Base-by-base conservation (phyloP, 2,329 filamentous ascomycete species). In the Xylaria hypoxylon region DNA sequence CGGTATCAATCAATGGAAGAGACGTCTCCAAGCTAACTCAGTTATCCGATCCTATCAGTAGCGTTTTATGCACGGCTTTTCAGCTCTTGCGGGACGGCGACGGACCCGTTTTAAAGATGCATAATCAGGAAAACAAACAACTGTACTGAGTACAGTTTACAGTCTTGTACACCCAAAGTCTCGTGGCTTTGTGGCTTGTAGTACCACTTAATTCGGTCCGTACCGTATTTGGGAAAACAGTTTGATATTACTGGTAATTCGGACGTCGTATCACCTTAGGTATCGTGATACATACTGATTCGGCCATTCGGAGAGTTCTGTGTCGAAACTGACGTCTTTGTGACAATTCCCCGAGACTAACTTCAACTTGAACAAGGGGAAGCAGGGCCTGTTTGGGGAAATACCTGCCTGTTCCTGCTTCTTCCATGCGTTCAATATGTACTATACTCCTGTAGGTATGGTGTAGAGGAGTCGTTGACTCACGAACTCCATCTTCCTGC, bases 391-490 rank as follows among this genome's bases (percentile, higher is more conserved):
- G 33, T 13, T 33, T 44, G 19, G 22, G 24, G 24, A 48, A 31
- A 44, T 47, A 44, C 24, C 48, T 57, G 35, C 28, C 42, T 57
- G 47, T 62, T 47, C 48, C 58, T 45, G 45, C 58, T 56, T 62
- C 51, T 56, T 52, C 31, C 35, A 45, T 57, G 26, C 51, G 58
- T 47, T 40, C 38, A n/a, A 31, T 26, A 44, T 44, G 19, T 42
- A 40, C 51, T 61, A 35, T 47, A 40, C 47, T 62, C n/a, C 10
- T 59, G 59, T 53, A 48, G 58, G 53, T 53, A 59, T 60, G 13
- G 48, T 48, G 50, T 26, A 62, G 11, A 52, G 60, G 51, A 48
- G 58, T 50, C 7, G 42, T 65, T 68, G 65, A 65, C 65, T 68
- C 65, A 68, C 45, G 22, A 38, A 26, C 45, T 65, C 44, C 55